Conservation (phyloP, 495 filamentous ascomycete species). For the Penicillium roqueforti region DNA sequence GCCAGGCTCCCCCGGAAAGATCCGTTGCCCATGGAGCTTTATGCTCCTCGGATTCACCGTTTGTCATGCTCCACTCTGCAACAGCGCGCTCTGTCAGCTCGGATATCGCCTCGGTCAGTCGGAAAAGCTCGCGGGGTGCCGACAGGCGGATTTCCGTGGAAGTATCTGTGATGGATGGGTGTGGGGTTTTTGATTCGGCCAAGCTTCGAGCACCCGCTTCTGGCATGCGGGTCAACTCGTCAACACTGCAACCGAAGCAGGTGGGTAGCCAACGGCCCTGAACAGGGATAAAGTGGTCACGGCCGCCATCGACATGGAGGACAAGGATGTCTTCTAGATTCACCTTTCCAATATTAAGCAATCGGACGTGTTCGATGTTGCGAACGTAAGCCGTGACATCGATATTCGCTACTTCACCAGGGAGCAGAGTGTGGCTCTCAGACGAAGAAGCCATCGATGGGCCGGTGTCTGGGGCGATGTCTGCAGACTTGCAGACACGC, state of each 20-base stretch:
- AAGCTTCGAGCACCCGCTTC: conserved; percentile 64
- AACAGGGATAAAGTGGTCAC: conserved; percentile 88
- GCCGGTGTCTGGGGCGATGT: conserved; percentile 25
- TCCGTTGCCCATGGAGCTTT: conserved; percentile 55
- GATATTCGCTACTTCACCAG: conserved; percentile 75
- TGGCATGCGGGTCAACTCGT: conserved; percentile 78
- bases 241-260: conserved; percentile 76
- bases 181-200: conserved; percentile 21
- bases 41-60: conserved; percentile 40
- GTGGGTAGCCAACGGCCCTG: conserved; percentile 74
- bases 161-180: conserved; percentile 25
- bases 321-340: conserved; percentile 82
- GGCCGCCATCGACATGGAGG: conserved; percentile 76
- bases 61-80: conserved; percentile 81
- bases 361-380: conserved; percentile 56
- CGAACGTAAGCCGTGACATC: conserved; percentile 61
- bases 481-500: conserved; percentile 50
- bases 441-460: conserved; percentile 24
- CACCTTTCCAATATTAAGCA: conserved; percentile 63
- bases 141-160: conserved; percentile 56
- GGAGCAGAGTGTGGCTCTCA: conserved; percentile 60
- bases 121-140: conserved; percentile 80
- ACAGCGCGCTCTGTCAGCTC: conserved; percentile 65
- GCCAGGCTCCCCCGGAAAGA: conserved; percentile 61
- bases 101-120: conserved; percentile 79